A percentile compares a stretch with the other conserved stretches of the same genome.
phyloP scores from a whole-genome alignment of 495 filamentous ascomycete genomes.

The Filosporella fistucella region DNA sequence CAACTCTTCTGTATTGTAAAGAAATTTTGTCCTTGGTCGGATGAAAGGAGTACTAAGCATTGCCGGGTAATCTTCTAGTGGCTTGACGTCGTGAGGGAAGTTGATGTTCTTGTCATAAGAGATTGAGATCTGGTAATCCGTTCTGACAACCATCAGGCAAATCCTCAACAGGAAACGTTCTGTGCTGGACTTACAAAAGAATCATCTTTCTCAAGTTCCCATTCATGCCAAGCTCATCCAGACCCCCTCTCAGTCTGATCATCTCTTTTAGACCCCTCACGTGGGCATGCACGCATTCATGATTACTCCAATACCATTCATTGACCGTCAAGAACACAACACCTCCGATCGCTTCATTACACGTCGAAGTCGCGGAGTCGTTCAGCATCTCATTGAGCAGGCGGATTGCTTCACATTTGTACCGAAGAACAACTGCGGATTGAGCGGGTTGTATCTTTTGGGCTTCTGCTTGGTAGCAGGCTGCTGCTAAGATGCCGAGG shows the following conservation, averaged over 20 bases:
- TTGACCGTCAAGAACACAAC: slow-evolving; percentile 13
- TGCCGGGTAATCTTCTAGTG: neutral
- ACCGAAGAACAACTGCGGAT: slow-evolving; percentile 4
- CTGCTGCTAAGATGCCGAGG: slow-evolving; percentile 7
- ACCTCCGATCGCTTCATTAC: slow-evolving; percentile 9
- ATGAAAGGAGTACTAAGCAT: slow-evolving; percentile 6
- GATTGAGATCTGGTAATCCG: slow-evolving; percentile 11
- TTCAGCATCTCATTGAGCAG: slow-evolving; percentile 15
- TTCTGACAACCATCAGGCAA: neutral
- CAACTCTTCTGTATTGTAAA: neutral
- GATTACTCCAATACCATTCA: slow-evolving; percentile 19
- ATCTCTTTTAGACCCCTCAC: slow-evolving; percentile 18
- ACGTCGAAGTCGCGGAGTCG: neutral
- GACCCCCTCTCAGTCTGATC: slow-evolving; percentile 14
- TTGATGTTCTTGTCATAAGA: slow-evolving; percentile 5
- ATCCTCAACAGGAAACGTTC: neutral
- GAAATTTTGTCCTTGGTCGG: neutral
- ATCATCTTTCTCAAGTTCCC: slow-evolving; percentile 12
- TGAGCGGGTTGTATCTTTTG: slow-evolving; percentile 4
- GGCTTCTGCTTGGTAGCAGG: slow-evolving; percentile 15
- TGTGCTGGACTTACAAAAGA: slow-evolving; percentile 2
- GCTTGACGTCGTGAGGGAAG: slow-evolving; percentile 1
- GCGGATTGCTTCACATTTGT: slow-evolving; percentile 10
- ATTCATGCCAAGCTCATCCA: slow-evolving; percentile 8
- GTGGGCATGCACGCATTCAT: slow-evolving; percentile 13